Conservation (phyloP, 2,329 filamentous ascomycete species). For the Monilinia aucupariae region DNA sequence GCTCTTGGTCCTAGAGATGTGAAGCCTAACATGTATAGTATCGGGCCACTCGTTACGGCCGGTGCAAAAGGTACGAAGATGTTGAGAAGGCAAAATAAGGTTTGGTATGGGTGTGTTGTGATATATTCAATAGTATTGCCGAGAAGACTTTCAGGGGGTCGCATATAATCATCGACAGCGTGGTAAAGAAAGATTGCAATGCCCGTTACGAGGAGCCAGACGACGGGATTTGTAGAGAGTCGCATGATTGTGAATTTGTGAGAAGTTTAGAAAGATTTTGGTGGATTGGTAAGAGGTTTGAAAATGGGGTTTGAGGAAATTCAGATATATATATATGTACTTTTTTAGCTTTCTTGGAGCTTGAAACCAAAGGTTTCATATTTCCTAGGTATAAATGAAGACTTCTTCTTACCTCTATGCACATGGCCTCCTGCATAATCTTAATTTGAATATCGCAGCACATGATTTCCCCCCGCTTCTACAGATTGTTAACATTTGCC, state of each 20-base stretch:
- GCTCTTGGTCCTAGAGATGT: neutral
- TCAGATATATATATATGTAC: too few relatives aligned
- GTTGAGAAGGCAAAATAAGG: neutral
- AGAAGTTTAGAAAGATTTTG: neutral
- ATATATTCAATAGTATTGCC: neutral
- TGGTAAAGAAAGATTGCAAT: neutral
- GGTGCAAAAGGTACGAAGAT: too few relatives aligned
- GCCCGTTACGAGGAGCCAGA: neutral
- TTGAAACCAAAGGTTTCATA: too few relatives aligned
- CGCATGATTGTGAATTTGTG: neutral
- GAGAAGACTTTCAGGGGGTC: neutral
- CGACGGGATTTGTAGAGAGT: neutral
- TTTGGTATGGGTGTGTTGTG: neutral
- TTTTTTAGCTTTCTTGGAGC: too few relatives aligned
- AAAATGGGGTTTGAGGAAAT: too few relatives aligned
- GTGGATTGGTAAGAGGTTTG: too few relatives aligned
- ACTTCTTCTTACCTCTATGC: too few relatives aligned
- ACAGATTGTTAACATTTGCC: too few relatives aligned
- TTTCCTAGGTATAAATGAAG: too few relatives aligned
- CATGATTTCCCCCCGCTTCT: too few relatives aligned
- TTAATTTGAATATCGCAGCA: too few relatives aligned
- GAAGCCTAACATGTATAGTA: neutral
- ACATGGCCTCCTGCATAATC: too few relatives aligned
- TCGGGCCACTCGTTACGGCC: accelerated
- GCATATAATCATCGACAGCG: neutral